These are phyloP conservation scores for Botrytis fabae DNA, from an alignment of 2,329 filamentous ascomycete genomes.

Conservation along the genomic window DNA sequence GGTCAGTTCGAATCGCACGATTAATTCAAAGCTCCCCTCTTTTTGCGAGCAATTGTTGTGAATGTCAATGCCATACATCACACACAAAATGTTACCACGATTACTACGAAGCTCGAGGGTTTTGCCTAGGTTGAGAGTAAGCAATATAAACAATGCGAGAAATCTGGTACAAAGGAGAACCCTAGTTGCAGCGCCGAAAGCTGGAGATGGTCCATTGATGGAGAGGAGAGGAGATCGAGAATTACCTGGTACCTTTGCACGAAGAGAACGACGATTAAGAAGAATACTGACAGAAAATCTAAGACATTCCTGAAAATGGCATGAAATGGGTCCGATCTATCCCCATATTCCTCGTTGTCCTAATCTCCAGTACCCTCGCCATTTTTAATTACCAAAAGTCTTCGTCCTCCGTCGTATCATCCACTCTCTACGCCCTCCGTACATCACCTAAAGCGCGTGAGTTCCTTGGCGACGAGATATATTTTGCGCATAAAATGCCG, in stretches of 20 bases:
- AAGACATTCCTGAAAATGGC: conserved; percentile 37
- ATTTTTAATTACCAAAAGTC: conserved; percentile 99
- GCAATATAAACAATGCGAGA: conserved; percentile 25
- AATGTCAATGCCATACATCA: not conserved
- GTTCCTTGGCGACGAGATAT: conserved; percentile 82
- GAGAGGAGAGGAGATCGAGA: conserved; percentile 65
- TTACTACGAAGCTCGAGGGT: conserved; percentile 33
- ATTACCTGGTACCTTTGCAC: conserved; percentile 55
- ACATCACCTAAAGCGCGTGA: conserved; percentile 74
- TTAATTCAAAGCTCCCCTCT: conserved; percentile 16
- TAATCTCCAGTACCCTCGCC: conserved; percentile 70
- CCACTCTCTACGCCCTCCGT: conserved; percentile 87
- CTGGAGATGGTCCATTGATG: conserved; percentile 64
- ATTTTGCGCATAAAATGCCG: conserved; percentile 75
- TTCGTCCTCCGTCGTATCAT: conserved; percentile 81
- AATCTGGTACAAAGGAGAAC: conserved; percentile 45
- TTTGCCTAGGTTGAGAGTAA: conserved; percentile 27
- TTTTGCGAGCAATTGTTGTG: not conserved
- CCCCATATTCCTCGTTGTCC: conserved; percentile 74
- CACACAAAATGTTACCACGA: conserved; percentile 37
- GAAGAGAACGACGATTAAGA: not conserved
- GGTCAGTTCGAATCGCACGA: conserved; percentile 21
- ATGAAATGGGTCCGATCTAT: conserved; percentile 69
- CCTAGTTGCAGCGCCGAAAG: conserved; percentile 56
- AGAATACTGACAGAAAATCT: not conserved